phyloP scores from a whole-genome alignment of 352 stramenopile genomes.

The Phytopythium vexans region DNA sequence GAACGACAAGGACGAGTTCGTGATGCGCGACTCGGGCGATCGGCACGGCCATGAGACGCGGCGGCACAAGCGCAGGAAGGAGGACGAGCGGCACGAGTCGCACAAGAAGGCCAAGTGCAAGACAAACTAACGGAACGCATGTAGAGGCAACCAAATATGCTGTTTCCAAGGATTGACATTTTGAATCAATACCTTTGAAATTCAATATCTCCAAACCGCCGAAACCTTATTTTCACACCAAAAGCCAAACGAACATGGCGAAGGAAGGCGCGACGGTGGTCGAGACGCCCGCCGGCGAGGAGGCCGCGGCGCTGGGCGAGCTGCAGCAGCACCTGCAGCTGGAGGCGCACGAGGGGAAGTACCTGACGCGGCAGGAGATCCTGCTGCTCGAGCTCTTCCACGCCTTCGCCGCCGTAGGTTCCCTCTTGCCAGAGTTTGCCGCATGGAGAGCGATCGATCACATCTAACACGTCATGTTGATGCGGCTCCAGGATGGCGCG shows the following conservation, averaged over 20 bases:
- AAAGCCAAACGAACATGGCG: conserved; percentile 9
- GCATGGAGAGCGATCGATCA: too few relatives aligned
- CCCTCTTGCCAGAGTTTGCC: not conserved
- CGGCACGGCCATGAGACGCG: too few relatives aligned
- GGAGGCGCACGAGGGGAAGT: conserved; percentile 60
- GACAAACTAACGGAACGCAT: conserved; percentile 1
- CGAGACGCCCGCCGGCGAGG: conserved; percentile 30
- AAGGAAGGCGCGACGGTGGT: conserved; percentile 16
- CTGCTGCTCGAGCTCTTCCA: conserved; percentile 68
- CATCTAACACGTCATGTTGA: not conserved
- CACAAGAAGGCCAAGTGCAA: conserved; percentile 24
- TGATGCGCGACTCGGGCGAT: conserved; percentile 52
- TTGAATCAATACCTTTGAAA: not conserved
- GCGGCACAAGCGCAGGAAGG: conserved; percentile 4
- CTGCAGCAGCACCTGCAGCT: conserved; percentile 78
- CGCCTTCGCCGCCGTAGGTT: conserved; percentile 22
- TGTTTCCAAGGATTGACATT: not conserved
- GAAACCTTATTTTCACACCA: conserved; percentile 1
- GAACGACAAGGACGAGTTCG: conserved; percentile 87
- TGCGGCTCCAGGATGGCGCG: not conserved
- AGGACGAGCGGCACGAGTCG: not conserved
- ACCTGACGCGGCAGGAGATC: conserved; percentile 79
- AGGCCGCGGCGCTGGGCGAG: conserved; percentile 38
- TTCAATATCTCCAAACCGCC: too few relatives aligned
- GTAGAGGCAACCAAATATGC: not conserved